A percentile compares a stretch with the other conserved stretches of the same genome.
Conservation (phyloP, 805 yeast species). For the Kodamaea leandrae region DNA sequence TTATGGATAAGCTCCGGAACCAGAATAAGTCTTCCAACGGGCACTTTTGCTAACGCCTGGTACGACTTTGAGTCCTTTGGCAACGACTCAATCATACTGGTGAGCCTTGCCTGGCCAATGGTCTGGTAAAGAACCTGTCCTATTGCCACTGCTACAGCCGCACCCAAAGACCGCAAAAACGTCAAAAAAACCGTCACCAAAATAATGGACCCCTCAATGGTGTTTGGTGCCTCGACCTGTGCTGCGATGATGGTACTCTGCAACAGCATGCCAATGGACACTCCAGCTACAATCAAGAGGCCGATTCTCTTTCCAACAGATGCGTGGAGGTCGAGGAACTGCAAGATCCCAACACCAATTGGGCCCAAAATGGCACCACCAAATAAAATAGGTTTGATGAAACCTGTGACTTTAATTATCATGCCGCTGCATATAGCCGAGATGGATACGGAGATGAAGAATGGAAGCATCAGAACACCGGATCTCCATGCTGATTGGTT, state of each 20-base stretch:
- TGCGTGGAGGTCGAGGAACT: conserved; percentile 23
- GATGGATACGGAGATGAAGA: conserved; percentile 32
- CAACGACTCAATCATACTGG: conserved; percentile 41
- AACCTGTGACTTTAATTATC: conserved; percentile 26
- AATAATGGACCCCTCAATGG: conserved; percentile 13
- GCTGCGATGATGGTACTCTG: conserved; percentile 23
- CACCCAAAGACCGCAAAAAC: conserved; percentile 10
- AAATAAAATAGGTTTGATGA: conserved; percentile 31
- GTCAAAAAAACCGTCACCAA: conserved; percentile 15
- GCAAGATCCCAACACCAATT: conserved; percentile 34
- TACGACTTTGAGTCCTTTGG: conserved; percentile 13
- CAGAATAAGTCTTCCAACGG: conserved; percentile 17
- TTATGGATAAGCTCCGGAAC: conserved; percentile 27
- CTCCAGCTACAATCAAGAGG: conserved; percentile 31
- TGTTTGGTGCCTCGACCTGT: conserved; percentile 17
- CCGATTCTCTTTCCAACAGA: conserved; percentile 30
- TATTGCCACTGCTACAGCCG: neutral
- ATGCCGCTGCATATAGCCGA: conserved; percentile 30
- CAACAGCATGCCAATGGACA: conserved; percentile 35
- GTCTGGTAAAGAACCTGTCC: conserved; percentile 5
- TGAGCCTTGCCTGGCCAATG: conserved; percentile 85
- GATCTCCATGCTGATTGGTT: conserved; percentile 34
- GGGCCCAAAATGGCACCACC: conserved; percentile 30
- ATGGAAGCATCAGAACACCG: conserved; percentile 37
- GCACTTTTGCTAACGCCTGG: conserved; percentile 12